phyloP scores from a whole-genome alignment of 2,329 filamentous ascomycete genomes.

The Elsinoe necatrix region DNA sequence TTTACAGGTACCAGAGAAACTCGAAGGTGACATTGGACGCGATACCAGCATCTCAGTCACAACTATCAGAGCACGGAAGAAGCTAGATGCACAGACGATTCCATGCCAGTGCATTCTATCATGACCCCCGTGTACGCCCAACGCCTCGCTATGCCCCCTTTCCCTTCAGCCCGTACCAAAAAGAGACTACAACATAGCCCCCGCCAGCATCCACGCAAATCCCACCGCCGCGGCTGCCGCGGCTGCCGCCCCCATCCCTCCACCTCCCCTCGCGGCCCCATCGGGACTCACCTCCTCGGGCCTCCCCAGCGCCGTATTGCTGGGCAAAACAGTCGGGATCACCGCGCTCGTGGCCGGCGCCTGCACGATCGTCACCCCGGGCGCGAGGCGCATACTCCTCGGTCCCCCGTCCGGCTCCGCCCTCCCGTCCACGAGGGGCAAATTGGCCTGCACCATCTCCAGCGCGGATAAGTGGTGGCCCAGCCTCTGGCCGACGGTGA shows the following conservation, averaged over 20 bases:
- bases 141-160: background rate
- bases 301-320: background rate
- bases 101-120: background rate
- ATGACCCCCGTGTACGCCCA: background rate
- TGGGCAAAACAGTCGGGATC: slow-evolving; percentile 3
- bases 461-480: slow-evolving; percentile 24
- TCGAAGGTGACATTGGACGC: too few relatives aligned
- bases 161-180: background rate
- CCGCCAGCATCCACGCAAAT: background rate
- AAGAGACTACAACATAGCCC: background rate
- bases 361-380: background rate
- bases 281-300: background rate
- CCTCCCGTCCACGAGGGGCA: background rate
- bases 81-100: too few relatives aligned
- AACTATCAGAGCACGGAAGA: too few relatives aligned
- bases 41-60: too few relatives aligned
- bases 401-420: background rate
- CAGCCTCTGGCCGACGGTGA: slow-evolving; percentile 36
- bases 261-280: background rate
- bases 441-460: slow-evolving; percentile 21
- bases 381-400: background rate
- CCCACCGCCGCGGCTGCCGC: too few relatives aligned
- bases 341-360: background rate
- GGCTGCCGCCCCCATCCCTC: background rate
- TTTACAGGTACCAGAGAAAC: too few relatives aligned